Conservation (phyloP, 2,329 filamentous ascomycete genomes). For the Stachybotrys chlorohalonatus region DNA sequence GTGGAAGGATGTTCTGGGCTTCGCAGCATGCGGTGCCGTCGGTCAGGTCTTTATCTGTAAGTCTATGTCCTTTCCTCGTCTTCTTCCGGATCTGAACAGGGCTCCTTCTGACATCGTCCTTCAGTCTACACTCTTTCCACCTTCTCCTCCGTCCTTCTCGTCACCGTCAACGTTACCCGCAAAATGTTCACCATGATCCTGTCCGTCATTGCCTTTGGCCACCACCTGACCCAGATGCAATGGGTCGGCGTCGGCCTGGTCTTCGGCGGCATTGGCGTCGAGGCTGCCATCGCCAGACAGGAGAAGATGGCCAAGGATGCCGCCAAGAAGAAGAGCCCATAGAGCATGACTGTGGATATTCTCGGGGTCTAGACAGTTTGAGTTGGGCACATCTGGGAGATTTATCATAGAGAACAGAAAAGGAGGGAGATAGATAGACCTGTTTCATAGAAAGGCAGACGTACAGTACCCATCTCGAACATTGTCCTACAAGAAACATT, state of each 20-base stretch:
- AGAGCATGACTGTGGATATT: neutral
- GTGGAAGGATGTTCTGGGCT: constrained; percentile 80
- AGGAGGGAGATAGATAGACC: neutral
- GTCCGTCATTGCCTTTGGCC: constrained; percentile 90
- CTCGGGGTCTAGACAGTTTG: neutral
- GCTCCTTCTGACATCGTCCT: constrained; percentile 8
- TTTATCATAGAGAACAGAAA: neutral
- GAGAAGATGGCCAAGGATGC: constrained; percentile 78
- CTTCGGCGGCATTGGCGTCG: constrained; percentile 90
- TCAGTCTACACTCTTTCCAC: constrained; percentile 81
- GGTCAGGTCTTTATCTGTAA: constrained; percentile 92
- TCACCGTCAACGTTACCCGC: constrained; percentile 92
- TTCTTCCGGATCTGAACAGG: neutral
- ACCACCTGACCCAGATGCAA: constrained; percentile 78
- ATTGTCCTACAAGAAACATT: too few relatives aligned
- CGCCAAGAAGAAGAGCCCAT: constrained; percentile 34
- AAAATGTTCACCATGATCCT: constrained; percentile 99
- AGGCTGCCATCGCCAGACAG: constrained; percentile 68
- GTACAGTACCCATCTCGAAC: too few relatives aligned
- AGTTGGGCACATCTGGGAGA: neutral
- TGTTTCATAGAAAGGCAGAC: too few relatives aligned
- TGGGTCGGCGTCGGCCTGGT: constrained; percentile 89
- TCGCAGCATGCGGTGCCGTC: constrained; percentile 81
- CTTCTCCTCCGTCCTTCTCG: constrained; percentile 84
- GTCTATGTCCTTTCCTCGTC: constrained; percentile 15